These are phyloP conservation scores for Toxoplasma gondii DNA, from an alignment of 169 alveolate genomes.

Conservation along the genomic window DNA sequence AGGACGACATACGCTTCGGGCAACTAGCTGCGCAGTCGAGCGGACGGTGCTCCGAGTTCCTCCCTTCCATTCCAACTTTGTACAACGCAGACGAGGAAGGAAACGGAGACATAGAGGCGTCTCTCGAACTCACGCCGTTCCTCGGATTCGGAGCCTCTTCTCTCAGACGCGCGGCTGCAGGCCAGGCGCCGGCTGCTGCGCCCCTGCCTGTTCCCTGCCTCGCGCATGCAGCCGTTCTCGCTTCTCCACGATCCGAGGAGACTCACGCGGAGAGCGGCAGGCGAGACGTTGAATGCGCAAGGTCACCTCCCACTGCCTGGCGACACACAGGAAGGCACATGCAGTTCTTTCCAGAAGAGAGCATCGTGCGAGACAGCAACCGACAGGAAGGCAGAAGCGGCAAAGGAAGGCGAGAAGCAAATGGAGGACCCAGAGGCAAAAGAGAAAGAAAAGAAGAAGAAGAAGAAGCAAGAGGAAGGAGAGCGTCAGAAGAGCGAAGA, in stretches of 20 bases:
- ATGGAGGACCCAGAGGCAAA: no score
- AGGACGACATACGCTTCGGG: no score
- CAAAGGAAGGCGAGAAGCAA: no score
- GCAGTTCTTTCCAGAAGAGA: neutral
- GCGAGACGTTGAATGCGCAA: neutral
- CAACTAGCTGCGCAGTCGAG: no score
- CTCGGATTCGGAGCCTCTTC: neutral
- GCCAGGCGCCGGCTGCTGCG: neutral
- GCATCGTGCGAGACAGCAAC: no score
- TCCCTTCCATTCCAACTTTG: no score
- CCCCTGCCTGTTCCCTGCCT: neutral
- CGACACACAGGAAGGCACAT: neutral
- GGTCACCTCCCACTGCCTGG: neutral
- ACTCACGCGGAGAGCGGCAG: neutral
- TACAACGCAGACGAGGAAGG: neutral
- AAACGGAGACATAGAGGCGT: neutral
- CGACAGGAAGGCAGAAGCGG: no score
- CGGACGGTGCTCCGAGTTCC: no score
- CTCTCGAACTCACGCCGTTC: neutral
- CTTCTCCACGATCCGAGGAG: neutral
- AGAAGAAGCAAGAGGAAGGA: no score
- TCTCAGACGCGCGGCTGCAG: neutral
- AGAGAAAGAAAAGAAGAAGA: no score
- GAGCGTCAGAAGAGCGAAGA: no score
- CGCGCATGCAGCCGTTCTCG: neutral